Evolutionary conservation across 495 filamentous ascomycete genomes (phyloP).

Genomic region (Usnea hakonensis): DNA sequence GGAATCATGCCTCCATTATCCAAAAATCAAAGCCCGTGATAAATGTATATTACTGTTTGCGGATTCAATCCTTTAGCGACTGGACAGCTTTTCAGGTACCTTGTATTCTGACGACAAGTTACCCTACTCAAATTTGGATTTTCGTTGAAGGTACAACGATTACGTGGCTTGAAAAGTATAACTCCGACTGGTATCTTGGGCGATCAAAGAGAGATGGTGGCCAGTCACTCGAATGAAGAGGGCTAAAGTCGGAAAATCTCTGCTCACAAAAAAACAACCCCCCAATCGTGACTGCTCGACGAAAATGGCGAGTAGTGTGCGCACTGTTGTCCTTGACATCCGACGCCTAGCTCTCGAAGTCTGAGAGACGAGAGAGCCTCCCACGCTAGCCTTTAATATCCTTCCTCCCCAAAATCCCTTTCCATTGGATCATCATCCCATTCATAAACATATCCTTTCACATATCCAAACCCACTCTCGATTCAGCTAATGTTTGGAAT

Average conservation of each 20-base stretch:
- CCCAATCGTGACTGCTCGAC: background rate
- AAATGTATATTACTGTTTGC: background rate
- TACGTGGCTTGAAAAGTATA: background rate
- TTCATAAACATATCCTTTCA: slow-evolving; percentile 8
- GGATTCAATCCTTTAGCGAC: background rate
- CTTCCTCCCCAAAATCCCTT: background rate
- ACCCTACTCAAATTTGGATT: no score
- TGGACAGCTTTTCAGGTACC: background rate
- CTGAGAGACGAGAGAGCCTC: background rate
- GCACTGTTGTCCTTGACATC: background rate
- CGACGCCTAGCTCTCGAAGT: background rate
- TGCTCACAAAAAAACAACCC: background rate
- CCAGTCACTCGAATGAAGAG: background rate
- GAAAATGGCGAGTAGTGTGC: background rate
- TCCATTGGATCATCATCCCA: slow-evolving; percentile 2
- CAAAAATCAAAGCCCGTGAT: background rate
- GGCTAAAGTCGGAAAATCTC: background rate
- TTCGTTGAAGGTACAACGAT: no score
- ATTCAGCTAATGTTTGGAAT: background rate
- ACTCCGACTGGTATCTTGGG: slow-evolving; percentile 12
- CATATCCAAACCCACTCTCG: slow-evolving; percentile 1
- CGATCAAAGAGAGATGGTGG: background rate
- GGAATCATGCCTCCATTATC: background rate
- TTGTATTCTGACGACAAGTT: no score
- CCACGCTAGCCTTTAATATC: background rate